Evolutionary conservation across 495 filamentous ascomycete species (phyloP).

Genomic region (Eremomyces bilateralis): DNA sequence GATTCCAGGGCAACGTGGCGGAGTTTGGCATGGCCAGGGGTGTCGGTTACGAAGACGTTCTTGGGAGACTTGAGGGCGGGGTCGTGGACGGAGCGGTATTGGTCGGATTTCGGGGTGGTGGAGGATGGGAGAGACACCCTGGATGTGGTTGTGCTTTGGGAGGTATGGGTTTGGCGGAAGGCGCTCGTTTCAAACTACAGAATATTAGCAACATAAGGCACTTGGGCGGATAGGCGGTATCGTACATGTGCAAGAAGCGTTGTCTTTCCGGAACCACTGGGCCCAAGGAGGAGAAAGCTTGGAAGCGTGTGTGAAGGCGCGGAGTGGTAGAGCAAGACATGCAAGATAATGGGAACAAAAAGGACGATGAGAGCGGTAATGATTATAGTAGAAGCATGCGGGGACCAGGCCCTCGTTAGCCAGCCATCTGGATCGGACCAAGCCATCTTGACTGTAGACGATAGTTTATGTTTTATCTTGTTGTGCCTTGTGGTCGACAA

Average conservation of each 20-base stretch:
- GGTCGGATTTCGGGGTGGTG: constrained; percentile 37
- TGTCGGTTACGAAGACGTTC: constrained; percentile 63
- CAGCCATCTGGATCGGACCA: too few relatives aligned
- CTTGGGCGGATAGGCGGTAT: neutral
- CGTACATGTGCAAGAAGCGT: constrained; percentile 58
- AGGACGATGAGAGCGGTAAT: constrained; percentile 49
- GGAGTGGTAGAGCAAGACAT: constrained; percentile 46
- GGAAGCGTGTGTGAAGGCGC: constrained; percentile 46
- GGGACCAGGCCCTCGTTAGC: constrained; percentile 14
- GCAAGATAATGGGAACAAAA: constrained; percentile 53
- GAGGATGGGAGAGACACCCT: constrained; percentile 46
- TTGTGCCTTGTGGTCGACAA: too few relatives aligned
- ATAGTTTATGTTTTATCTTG: too few relatives aligned
- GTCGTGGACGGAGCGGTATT: constrained; percentile 49
- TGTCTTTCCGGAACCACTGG: constrained; percentile 73
- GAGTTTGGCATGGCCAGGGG: constrained; percentile 87
- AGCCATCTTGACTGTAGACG: too few relatives aligned
- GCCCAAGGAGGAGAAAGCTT: constrained; percentile 69
- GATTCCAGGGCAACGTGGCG: constrained; percentile 26
- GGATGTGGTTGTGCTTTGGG: constrained; percentile 50
- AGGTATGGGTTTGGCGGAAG: constrained; percentile 50
- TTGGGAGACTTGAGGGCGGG: constrained; percentile 39
- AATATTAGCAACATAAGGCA: constrained; percentile 3
- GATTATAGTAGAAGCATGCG: constrained; percentile 25
- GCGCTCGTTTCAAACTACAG: constrained; percentile 27